Base-by-base conservation (phyloP, 2,329 filamentous ascomycete species). In the Alternaria novae-zelandiae region DNA sequence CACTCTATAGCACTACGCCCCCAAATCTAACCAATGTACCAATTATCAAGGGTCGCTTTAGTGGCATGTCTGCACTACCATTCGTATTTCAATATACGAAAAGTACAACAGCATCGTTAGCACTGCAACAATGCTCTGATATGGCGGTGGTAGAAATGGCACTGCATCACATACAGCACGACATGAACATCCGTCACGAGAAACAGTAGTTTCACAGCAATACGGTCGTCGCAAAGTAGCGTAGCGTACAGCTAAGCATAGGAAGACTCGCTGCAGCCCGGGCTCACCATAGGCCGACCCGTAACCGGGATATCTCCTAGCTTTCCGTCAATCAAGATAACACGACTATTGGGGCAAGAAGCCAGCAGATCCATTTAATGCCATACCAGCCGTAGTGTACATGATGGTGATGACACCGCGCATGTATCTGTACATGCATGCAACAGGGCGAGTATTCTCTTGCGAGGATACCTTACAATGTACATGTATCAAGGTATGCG, bases 401-500 rank as follows among this genome's bases (percentile, higher is more conserved):
- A 53, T 13, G n/a, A 53, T 15, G 2, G 21, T 53, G 49, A 53
- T 32, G 49, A 53, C 49, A 41, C 49, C 30, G 13, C 36, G 36
- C 49, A 53, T 41, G 13, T 41, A 53, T n/a, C 49, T 53, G 49
- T 41, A 41, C 30, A 53, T 53, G 49, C 30, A 53, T 53, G 49
- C 49, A 53, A 53, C 20, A 53, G 21, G 28, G 20, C 49, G 21
- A 30, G 49, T 4, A 53, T 53, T 23, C 28, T 53, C 49, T 53
- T 36, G 30, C 30, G 6, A 53, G 20, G 9, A 41, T n/a, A 53
- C 49, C 23, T 53, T 32, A 41, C 20, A 32, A 41, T 53, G 20
- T 53, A 53, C 28, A 53, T 36, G 49, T 41, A 41, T 53, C 49
- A 53, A 53, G 49, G 49, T 53, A 53, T 53, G 28, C 23, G 20